A percentile compares a stretch with the other conserved stretches of the same genome.
phyloP scores from a whole-genome alignment of 371 early-diverging fungal species.

The Blakeslea trispora region DNA sequence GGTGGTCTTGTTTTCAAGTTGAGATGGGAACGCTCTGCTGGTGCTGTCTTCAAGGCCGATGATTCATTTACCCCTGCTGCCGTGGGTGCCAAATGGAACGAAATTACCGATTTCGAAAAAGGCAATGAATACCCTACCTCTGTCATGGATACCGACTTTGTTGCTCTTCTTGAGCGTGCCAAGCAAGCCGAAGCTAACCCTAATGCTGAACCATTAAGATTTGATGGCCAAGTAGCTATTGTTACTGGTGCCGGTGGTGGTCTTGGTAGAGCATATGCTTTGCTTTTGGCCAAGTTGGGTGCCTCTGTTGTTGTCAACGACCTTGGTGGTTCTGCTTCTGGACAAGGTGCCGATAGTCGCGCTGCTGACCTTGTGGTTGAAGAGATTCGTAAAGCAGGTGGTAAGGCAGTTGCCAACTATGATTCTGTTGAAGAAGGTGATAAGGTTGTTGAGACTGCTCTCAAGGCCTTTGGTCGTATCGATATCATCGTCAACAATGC shows the following conservation, averaged over 20 bases:
- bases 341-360: constrained; percentile 64
- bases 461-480: constrained; percentile 93
- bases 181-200: constrained; percentile 64
- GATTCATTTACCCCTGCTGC: constrained; percentile 83
- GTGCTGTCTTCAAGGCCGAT: constrained; percentile 93
- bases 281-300: constrained; percentile 78
- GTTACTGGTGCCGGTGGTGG: constrained; percentile 95
- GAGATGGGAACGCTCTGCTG: constrained; percentile 91
- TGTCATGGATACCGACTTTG: constrained; percentile 84
- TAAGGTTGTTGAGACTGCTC: constrained; percentile 94
- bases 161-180: constrained; percentile 78
- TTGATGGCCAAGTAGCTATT: constrained; percentile 84
- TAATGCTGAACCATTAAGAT: constrained; percentile 64
- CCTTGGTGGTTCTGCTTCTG: constrained; percentile 65
- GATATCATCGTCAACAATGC: constrained; percentile 98
- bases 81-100: constrained; percentile 72
- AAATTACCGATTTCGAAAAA: constrained; percentile 77
- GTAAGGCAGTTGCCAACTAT: constrained; percentile 97
- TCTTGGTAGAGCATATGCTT: constrained; percentile 88
- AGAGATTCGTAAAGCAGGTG: constrained; percentile 91
- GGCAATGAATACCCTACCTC: constrained; percentile 71
- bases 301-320: constrained; percentile 92
- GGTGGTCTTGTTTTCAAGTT: constrained; percentile 94
- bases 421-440: constrained; percentile 97
- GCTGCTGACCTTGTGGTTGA: constrained; percentile 97